These are phyloP conservation scores for Prunus mume DNA, from an alignment of 306 rosid genomes.

Conservation along the genomic window DNA sequence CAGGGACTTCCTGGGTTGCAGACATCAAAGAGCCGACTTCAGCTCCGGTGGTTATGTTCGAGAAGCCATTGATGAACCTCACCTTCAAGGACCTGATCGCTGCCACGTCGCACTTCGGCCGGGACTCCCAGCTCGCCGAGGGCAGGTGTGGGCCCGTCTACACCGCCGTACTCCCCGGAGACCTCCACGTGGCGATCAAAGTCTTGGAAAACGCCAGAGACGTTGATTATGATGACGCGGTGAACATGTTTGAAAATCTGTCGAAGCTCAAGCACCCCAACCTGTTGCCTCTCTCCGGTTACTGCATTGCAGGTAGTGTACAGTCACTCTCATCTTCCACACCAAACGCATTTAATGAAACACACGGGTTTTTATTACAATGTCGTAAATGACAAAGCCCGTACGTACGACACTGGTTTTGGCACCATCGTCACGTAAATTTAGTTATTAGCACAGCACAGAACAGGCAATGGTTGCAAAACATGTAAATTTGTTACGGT, in stretches of 20 bases:
- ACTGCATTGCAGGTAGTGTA: slow-evolving; percentile 87
- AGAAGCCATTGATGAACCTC: slow-evolving; percentile 84
- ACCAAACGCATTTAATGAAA: slow-evolving; percentile 38
- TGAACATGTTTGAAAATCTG: slow-evolving; percentile 50
- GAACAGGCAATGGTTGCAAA: slow-evolving; percentile 20
- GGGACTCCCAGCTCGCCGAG: slow-evolving; percentile 82
- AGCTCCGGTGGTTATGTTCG: slow-evolving; percentile 84
- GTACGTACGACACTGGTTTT: slow-evolving; percentile 23
- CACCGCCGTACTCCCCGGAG: slow-evolving; percentile 78
- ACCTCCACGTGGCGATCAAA: slow-evolving; percentile 92
- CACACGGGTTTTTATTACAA: slow-evolving; percentile 32
- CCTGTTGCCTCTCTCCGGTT: slow-evolving; percentile 81
- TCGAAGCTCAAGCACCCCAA: slow-evolving; percentile 77
- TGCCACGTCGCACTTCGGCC: slow-evolving; percentile 95
- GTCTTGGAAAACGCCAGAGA: slow-evolving; percentile 72
- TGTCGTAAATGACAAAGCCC: neutral
- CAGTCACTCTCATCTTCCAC: neutral
- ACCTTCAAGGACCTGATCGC: slow-evolving; percentile 80
- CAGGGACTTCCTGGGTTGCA: slow-evolving; percentile 88
- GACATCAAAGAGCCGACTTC: slow-evolving; percentile 83
- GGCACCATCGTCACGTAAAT: slow-evolving; percentile 33
- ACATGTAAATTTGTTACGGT: neutral
- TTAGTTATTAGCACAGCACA: neutral
- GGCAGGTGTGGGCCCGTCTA: slow-evolving; percentile 96
- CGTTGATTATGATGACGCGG: slow-evolving; percentile 54